phyloP scores from a whole-genome alignment of 164 flowering plant species.

The Platanus orientalis region DNA sequence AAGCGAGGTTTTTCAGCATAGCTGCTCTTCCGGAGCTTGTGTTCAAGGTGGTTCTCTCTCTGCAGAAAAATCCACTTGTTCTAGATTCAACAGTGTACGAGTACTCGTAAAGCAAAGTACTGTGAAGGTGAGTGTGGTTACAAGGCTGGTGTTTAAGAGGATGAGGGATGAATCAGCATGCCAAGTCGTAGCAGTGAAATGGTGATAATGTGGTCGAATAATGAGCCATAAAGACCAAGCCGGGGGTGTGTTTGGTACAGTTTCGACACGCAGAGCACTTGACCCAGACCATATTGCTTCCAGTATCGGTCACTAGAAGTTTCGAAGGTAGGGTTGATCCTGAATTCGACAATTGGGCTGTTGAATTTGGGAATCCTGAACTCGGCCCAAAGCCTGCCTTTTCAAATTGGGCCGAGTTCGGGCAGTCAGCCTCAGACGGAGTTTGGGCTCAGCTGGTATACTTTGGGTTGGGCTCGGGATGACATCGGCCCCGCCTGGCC shows the following conservation, averaged over 20 bases:
- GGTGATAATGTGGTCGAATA: slow-evolving; percentile 58
- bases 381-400: no score
- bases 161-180: slow-evolving; percentile 46
- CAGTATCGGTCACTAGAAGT: slow-evolving; percentile 84
- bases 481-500: no score
- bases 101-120: slow-evolving; percentile 59
- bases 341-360: no score
- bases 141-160: slow-evolving; percentile 27
- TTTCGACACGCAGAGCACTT: slow-evolving; percentile 64
- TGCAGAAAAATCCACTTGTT: slow-evolving; percentile 55
- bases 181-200: slow-evolving; percentile 45
- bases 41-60: slow-evolving; percentile 46
- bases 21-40: slow-evolving; percentile 33
- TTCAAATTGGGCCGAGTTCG: no score
- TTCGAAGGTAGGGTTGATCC: no score
- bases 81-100: slow-evolving; percentile 57
- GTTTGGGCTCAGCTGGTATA: no score
- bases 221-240: slow-evolving; percentile 45
- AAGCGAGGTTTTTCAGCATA: slow-evolving; percentile 24
- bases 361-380: no score
- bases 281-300: slow-evolving; percentile 76
- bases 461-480: no score
- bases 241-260: slow-evolving; percentile 35
- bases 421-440: no score
- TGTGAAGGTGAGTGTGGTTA: slow-evolving; percentile 52